Percentiles rank a stretch among this genome's conserved stretches.
Evolutionary conservation across 2,329 filamentous ascomycete genomes (phyloP).

Genomic region (Diaporthe sp.): DNA sequence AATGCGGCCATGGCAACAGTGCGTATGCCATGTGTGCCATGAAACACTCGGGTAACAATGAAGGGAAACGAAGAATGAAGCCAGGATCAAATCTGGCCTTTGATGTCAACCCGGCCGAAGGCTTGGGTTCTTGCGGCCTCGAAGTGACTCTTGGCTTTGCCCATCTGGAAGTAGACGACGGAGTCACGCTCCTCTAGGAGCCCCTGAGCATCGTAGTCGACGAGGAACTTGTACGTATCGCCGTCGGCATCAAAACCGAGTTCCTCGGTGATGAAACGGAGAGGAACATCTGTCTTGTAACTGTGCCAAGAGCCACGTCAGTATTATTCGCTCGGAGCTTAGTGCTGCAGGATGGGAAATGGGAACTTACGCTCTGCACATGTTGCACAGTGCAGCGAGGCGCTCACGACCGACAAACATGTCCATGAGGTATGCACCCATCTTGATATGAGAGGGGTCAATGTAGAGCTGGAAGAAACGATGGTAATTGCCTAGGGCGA

Average conservation of each 20-base stretch:
- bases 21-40: slow-evolving; percentile 16
- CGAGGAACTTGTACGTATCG: slow-evolving; percentile 91
- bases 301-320: slow-evolving; percentile 67
- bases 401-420: slow-evolving; percentile 98
- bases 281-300: slow-evolving; percentile 90
- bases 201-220: slow-evolving; percentile 81
- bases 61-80: slow-evolving; percentile 34
- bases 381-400: slow-evolving; percentile 88
- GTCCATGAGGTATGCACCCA: slow-evolving; percentile 99
- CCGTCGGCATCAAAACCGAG: slow-evolving; percentile 94
- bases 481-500: slow-evolving; percentile 96
- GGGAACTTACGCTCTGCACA: slow-evolving; percentile 91
- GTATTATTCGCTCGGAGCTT: slow-evolving; percentile 45
- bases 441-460: slow-evolving; percentile 82
- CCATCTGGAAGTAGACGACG: slow-evolving; percentile 79
- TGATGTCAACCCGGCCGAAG: slow-evolving; percentile 93
- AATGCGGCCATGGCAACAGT: slow-evolving; percentile 20
- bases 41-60: slow-evolving; percentile 21
- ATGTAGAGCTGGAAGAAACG: slow-evolving; percentile 97
- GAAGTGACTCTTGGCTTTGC: slow-evolving; percentile 80
- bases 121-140: slow-evolving; percentile 80
- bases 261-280: slow-evolving; percentile 95
- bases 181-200: slow-evolving; percentile 84
- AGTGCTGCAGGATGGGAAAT: neutral
- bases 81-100: slow-evolving; percentile 85